A percentile compares a stretch with the other conserved stretches of the same genome.
Conservation (phyloP, 495 filamentous ascomycete species). For the Penicillium goetzii region DNA sequence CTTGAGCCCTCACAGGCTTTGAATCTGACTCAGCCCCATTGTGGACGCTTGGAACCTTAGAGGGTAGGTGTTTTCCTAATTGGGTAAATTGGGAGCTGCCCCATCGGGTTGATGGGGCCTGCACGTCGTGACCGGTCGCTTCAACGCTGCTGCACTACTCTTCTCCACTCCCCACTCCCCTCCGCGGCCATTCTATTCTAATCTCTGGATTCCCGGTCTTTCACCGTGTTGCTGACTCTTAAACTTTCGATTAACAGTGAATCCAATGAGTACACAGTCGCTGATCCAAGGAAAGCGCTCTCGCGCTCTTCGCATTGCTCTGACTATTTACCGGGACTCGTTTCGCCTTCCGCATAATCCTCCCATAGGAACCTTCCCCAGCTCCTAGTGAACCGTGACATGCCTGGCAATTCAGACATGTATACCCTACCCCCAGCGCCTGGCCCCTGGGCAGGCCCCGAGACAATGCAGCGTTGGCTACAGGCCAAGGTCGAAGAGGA, state of each 20-base stretch:
- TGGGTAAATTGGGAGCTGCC: conserved; percentile 17
- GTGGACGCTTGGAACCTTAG: background rate
- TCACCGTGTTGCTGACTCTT: conserved; percentile 48
- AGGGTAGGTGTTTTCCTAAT: conserved; percentile 31
- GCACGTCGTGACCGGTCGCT: background rate
- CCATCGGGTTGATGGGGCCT: conserved; percentile 5
- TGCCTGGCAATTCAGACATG: conserved; percentile 34
- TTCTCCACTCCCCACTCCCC: background rate
- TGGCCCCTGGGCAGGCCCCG: conserved; percentile 70
- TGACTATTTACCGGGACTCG: conserved; percentile 20
- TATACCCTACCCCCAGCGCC: conserved; percentile 69
- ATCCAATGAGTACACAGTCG: conserved; percentile 45
- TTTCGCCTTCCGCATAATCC: conserved; percentile 37
- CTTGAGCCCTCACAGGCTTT: background rate
- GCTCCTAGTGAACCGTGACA: conserved; percentile 37
- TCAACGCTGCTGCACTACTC: background rate
- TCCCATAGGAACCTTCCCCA: conserved; percentile 44
- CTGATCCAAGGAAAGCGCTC: conserved; percentile 38
- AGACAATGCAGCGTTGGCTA: conserved; percentile 85
- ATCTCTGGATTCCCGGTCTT: conserved; percentile 2
- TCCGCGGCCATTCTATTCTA: conserved; percentile 10
- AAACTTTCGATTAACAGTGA: conserved; percentile 45
- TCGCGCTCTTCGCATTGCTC: conserved; percentile 37
- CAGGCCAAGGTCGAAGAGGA: conserved; percentile 85
- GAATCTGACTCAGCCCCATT: conserved; percentile 16